Evolutionary conservation across 768 basidiomycete genomes (phyloP), one percentile per base, ranked within the genome.

Genomic region (Dioszegia crocea): DNA sequence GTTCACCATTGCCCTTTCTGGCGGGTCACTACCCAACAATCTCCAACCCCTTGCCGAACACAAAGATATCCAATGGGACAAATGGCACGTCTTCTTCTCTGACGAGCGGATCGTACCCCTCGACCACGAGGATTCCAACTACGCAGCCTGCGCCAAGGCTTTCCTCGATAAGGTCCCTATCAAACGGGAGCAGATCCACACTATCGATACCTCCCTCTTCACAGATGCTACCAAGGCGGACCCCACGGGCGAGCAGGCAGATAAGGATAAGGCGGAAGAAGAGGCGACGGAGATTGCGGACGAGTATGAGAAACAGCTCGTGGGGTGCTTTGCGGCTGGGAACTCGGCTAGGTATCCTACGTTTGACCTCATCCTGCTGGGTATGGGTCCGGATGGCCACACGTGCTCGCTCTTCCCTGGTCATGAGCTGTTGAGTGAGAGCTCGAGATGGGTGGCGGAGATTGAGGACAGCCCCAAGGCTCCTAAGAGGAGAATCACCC

Each of bases 351-450:
- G 93, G 60, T 98, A 97, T 83, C 96, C 96, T 62, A 82, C 96
- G 51, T 98, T 99, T 77, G 96, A 99, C 76, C 85, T 99, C 74
- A 88, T 98, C 79, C 84, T 99, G 43, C 86, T 99, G 51, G 96
- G 96, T 48, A 86, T 93, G 83, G 96, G 96, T 29, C 89, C 89
- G 4, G 96, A 97, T 75, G 94, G 94, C n/a, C 96, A 99, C 81
- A 98, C 94, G 40, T 91, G 88, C 61, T 92, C 89, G 6, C 86
- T 99, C 66, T 99, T 99, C 84, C 96, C 96, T 9, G 88, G 83
- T n/a, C 94, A 98, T 73, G 79, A 77, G 36, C 83, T 97, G 38
- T 83, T 99, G 48, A 61, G 79, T n/a, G 94, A 96, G 79, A 83
- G 82, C 49, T 90, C 91, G 76, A 84, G 89, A 60, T 99, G 96